These are phyloP conservation scores for Pseudocohnilembus persalinus DNA, from an alignment of 169 alveolate genomes.

Conservation along the genomic window DNA sequence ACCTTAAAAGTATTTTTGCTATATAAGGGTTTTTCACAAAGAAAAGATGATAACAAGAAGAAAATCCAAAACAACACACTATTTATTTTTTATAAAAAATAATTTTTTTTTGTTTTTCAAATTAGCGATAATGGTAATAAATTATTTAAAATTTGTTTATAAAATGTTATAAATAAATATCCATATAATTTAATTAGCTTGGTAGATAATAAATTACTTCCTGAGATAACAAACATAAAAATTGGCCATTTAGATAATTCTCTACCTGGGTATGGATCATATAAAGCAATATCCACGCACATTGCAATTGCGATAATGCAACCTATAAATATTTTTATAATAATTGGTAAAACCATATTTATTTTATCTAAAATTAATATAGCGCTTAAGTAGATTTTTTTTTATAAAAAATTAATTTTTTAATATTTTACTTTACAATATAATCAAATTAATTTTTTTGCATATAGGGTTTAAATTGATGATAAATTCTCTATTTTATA, in stretches of 20 bases:
- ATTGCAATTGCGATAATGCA: not conserved
- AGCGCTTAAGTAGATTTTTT: not conserved
- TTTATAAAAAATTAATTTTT: not conserved
- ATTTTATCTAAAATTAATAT: not conserved
- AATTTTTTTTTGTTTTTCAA: too few relatives aligned
- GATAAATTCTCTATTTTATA: too few relatives aligned
- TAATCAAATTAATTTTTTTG: too few relatives aligned
- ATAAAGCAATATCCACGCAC: not conserved
- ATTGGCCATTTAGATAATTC: not conserved
- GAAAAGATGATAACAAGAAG: slow-evolving; percentile 57
- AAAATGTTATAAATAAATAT: slow-evolving; percentile 1
- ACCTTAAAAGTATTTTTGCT: slow-evolving; percentile 45
- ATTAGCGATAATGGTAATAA: slow-evolving; percentile 55
- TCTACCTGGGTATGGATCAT: not conserved
- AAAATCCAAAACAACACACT: slow-evolving; percentile 30
- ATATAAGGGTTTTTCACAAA: slow-evolving; percentile 24
- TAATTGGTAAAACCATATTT: too few relatives aligned
- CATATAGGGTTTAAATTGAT: too few relatives aligned
- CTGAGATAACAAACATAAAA: not conserved
- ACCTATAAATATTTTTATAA: not conserved
- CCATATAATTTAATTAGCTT: not conserved
- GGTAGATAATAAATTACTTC: not conserved
- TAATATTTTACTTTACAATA: not conserved
- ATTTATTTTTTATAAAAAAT: too few relatives aligned
- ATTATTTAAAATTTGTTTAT: slow-evolving; percentile 53